Conservation (phyloP, 371 early-diverging fungal genomes). For the Mucor velutinosus region DNA sequence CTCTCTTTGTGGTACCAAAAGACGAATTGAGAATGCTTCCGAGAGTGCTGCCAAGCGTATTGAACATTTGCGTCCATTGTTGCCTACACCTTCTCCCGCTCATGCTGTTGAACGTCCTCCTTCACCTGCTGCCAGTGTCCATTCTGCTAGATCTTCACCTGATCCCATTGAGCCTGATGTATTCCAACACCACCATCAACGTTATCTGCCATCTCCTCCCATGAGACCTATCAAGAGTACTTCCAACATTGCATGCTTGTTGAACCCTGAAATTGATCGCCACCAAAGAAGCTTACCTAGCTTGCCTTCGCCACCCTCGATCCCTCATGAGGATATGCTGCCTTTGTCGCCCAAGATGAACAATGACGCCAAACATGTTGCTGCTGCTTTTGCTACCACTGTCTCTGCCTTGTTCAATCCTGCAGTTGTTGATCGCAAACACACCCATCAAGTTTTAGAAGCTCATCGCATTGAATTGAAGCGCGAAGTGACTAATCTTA, state of each 20-base stretch:
- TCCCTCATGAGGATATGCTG: conserved; percentile 33
- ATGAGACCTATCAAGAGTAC: conserved; percentile 34
- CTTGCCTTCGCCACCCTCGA: conserved; percentile 42
- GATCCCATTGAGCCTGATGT: conserved; percentile 48
- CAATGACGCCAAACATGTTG: conserved; percentile 15
- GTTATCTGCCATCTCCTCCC: conserved; percentile 43
- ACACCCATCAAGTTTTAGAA: conserved; percentile 43
- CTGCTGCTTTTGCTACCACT: conserved; percentile 15
- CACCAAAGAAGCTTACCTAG: conserved; percentile 31
- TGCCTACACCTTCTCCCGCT: conserved; percentile 20
- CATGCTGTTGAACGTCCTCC: not conserved
- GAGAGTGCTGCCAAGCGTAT: conserved; percentile 24
- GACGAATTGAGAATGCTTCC: conserved; percentile 1
- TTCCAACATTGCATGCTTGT: conserved; percentile 32
- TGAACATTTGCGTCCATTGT: conserved; percentile 33
- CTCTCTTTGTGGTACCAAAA: conserved; percentile 1
- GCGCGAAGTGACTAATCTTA: conserved; percentile 61
- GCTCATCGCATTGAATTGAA: conserved; percentile 67
- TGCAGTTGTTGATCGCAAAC: conserved; percentile 32
- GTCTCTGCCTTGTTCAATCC: conserved; percentile 34
- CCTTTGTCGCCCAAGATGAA: conserved; percentile 13
- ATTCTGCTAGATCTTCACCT: conserved; percentile 9
- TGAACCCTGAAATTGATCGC: conserved; percentile 34
- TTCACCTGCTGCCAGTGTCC: not conserved
- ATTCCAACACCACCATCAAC: conserved; percentile 23